Evolutionary conservation across 2,329 filamentous ascomycete genomes (phyloP).

Genomic region (Teratosphaeria gauchensis): DNA sequence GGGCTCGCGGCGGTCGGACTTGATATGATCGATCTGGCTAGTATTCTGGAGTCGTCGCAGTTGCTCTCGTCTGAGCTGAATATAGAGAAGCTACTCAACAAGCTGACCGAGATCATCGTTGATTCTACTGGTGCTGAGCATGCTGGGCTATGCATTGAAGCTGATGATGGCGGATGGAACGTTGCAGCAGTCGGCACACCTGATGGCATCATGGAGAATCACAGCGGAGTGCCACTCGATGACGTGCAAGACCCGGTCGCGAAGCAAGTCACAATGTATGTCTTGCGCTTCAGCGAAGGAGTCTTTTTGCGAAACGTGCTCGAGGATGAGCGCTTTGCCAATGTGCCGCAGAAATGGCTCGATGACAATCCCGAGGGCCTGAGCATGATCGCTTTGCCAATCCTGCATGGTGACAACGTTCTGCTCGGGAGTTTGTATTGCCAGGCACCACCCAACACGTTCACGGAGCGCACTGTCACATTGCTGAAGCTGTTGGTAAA

Average conservation of each 20-base stretch:
- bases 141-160: slow-evolving; percentile 65
- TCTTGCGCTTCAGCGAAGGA: slow-evolving; percentile 63
- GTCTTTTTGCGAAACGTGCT: slow-evolving; percentile 66
- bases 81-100: slow-evolving; percentile 65
- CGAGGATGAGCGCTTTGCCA: slow-evolving; percentile 68
- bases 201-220: slow-evolving; percentile 59
- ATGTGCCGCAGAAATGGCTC: slow-evolving; percentile 61
- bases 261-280: slow-evolving; percentile 67
- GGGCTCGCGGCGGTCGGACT: slow-evolving; percentile 55
- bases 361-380: slow-evolving; percentile 59
- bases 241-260: slow-evolving; percentile 58
- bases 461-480: slow-evolving; percentile 56
- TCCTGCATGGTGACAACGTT: slow-evolving; percentile 60
- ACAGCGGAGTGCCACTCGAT: slow-evolving; percentile 54
- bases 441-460: slow-evolving; percentile 63
- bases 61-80: slow-evolving; percentile 70
- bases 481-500: slow-evolving; percentile 60
- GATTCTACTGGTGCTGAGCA: slow-evolving; percentile 67
- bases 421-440: slow-evolving; percentile 67
- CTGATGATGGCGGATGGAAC: slow-evolving; percentile 56
- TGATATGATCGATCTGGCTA: slow-evolving; percentile 74
- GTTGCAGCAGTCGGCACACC: slow-evolving; percentile 66
- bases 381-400: slow-evolving; percentile 71
- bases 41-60: slow-evolving; percentile 69
- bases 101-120: slow-evolving; percentile 72